phyloP scores from a whole-genome alignment of 495 filamentous ascomycete genomes.

The Baudoinia panamericana region DNA sequence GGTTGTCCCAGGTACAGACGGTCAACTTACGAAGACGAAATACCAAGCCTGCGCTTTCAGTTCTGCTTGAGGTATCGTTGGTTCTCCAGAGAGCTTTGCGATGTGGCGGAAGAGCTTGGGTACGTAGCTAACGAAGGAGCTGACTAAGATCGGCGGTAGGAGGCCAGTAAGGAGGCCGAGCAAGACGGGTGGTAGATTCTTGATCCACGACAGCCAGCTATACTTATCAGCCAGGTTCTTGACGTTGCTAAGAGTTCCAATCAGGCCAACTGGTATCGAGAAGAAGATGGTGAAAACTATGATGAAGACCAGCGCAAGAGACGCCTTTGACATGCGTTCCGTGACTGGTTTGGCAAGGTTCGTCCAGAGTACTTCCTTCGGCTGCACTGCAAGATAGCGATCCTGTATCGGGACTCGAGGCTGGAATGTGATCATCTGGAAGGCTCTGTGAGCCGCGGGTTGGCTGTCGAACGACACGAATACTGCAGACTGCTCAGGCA shows the following conservation, averaged over 20 bases:
- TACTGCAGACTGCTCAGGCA: slow-evolving; percentile 19
- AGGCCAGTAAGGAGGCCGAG: slow-evolving; percentile 27
- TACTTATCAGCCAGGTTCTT: slow-evolving; percentile 25
- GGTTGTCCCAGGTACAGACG: too few species aligned
- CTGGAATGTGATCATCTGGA: slow-evolving; percentile 19
- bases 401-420: slow-evolving; percentile 20
- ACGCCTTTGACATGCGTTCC: slow-evolving; percentile 23
- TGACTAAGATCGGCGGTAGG: slow-evolving; percentile 24
- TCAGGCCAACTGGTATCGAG: slow-evolving; percentile 27
- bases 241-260: slow-evolving; percentile 27
- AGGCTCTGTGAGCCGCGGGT: slow-evolving; percentile 26
- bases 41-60: slow-evolving; percentile 27
- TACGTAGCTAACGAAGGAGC: slow-evolving; percentile 24
- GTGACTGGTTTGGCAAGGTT: slow-evolving; percentile 22
- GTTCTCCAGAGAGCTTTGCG: slow-evolving; percentile 20
- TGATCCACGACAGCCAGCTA: slow-evolving; percentile 24
- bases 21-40: slow-evolving; percentile 30
- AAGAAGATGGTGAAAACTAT: slow-evolving; percentile 29
- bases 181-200: slow-evolving; percentile 23
- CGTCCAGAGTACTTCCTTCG: slow-evolving; percentile 29
- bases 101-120: slow-evolving; percentile 25
- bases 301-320: slow-evolving; percentile 20
- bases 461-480: slow-evolving; percentile 28
- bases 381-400: slow-evolving; percentile 23
- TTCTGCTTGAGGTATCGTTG: slow-evolving; percentile 26